Conservation (phyloP, 495 filamentous ascomycete species). For the Oidiodendron maius region DNA sequence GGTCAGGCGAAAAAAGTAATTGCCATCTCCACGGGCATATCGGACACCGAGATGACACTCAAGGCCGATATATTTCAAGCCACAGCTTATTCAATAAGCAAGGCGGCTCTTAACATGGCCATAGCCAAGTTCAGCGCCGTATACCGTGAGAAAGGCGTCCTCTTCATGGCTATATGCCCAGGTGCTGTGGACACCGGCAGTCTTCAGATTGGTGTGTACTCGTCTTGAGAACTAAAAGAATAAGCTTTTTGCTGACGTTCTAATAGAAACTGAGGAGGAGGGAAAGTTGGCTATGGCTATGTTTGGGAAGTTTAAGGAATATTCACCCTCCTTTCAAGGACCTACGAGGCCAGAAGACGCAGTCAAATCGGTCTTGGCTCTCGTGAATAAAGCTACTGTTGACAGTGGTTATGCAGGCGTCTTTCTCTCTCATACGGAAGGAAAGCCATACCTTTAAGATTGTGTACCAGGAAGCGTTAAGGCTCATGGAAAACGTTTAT, state of each 20-base stretch:
- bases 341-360: slow-evolving; percentile 29
- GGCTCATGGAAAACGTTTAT: slow-evolving; percentile 1
- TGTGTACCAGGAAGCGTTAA: slow-evolving; percentile 20
- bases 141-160: slow-evolving; percentile 39
- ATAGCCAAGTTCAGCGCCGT: slow-evolving; percentile 39
- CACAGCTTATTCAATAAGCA: slow-evolving; percentile 30
- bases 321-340: slow-evolving; percentile 38
- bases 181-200: slow-evolving; percentile 36
- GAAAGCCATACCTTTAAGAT: slow-evolving; percentile 16
- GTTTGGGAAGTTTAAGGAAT: slow-evolving; percentile 25
- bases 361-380: slow-evolving; percentile 32
- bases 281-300: slow-evolving; percentile 21
- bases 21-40: slow-evolving; percentile 41
- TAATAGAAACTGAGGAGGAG: slow-evolving; percentile 29
- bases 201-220: slow-evolving; percentile 11
- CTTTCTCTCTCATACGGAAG: slow-evolving; percentile 17
- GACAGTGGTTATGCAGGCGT: slow-evolving; percentile 19
- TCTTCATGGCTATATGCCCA: slow-evolving; percentile 44
- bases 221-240: slow-evolving; percentile 6
- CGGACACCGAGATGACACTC: slow-evolving; percentile 27
- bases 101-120: slow-evolving; percentile 37
- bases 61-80: slow-evolving; percentile 21
- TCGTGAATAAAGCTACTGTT: slow-evolving; percentile 17
- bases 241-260: slow-evolving; percentile 11
- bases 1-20: slow-evolving; percentile 50